Conservation (phyloP, 139 green algal genomes). For the Haematococcus sp. region DNA sequence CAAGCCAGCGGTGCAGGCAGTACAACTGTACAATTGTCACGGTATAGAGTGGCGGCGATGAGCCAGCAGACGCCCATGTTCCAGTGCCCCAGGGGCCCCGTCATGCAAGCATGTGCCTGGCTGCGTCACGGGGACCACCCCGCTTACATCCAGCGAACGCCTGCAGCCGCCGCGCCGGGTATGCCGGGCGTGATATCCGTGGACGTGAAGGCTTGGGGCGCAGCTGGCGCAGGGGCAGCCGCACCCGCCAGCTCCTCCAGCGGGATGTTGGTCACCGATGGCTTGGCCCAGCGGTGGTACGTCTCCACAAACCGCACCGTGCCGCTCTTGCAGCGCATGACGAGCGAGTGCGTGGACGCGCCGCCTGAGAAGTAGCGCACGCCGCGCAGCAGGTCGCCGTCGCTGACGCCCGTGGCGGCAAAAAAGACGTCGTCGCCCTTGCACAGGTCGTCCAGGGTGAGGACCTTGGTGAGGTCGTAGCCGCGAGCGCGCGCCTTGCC, state of each 20-base stretch:
- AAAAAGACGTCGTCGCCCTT: constrained; percentile 74
- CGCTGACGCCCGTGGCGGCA: constrained; percentile 75
- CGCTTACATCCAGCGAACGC: too few species aligned
- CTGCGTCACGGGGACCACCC: too few species aligned
- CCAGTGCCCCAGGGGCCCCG: too few species aligned
- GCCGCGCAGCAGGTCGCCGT: constrained; percentile 73
- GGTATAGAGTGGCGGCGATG: too few species aligned
- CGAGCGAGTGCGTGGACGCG: constrained; percentile 71
- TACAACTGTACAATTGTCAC: too few species aligned
- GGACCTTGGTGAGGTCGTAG: constrained; percentile 56
- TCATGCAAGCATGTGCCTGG: too few species aligned
- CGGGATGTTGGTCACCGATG: constrained; percentile 46
- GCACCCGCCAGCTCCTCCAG: background rate
- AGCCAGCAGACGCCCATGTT: too few species aligned
- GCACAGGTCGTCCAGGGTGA: constrained; percentile 35
- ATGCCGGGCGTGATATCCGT: too few species aligned
- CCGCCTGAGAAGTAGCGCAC: constrained; percentile 69
- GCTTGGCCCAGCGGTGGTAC: constrained; percentile 65
- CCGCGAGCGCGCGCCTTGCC: background rate
- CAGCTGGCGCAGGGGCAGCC: too few species aligned
- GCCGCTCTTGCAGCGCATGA: constrained; percentile 72
- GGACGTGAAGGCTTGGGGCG: too few species aligned
- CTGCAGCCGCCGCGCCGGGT: too few species aligned
- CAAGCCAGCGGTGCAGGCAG: too few species aligned
- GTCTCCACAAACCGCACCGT: constrained; percentile 75